Conservation (phyloP, 148 eudicot species). For the Cornus kousa region DNA sequence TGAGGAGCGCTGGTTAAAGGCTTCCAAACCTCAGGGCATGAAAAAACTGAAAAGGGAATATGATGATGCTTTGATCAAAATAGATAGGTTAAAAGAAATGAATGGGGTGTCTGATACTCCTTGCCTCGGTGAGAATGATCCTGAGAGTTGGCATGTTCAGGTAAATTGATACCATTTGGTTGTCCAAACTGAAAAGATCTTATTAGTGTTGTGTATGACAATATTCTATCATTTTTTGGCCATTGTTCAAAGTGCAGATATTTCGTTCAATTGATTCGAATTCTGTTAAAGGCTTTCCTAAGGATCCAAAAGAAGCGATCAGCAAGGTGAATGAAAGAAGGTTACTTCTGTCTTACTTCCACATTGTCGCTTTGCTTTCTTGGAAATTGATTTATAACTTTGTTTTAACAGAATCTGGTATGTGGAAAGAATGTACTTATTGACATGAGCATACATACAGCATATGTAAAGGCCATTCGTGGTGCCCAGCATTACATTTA, state of each 20-base stretch:
- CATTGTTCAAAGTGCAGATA: conserved; percentile 37
- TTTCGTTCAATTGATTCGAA: conserved; percentile 96
- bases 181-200: background rate
- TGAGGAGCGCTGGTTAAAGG: conserved; percentile 88
- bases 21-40: conserved; percentile 74
- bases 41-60: conserved; percentile 60
- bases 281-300: conserved; percentile 72
- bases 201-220: background rate
- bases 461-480: conserved; percentile 91
- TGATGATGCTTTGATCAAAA: conserved; percentile 80
- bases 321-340: conserved; percentile 41
- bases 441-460: conserved; percentile 97
- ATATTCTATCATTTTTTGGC: background rate
- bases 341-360: background rate
- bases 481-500: conserved; percentile 91
- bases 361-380: conserved; percentile 1
- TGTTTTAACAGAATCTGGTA: conserved; percentile 68
- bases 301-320: conserved; percentile 85
- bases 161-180: conserved; percentile 28
- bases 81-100: conserved; percentile 75
- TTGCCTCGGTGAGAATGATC: conserved; percentile 54
- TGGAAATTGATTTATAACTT: conserved; percentile 12
- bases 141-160: conserved; percentile 93
- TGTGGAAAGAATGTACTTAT: conserved; percentile 94
- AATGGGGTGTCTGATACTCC: conserved; percentile 58